phyloP scores from a whole-genome alignment of 805 yeast species.

The Candida golubevii region DNA sequence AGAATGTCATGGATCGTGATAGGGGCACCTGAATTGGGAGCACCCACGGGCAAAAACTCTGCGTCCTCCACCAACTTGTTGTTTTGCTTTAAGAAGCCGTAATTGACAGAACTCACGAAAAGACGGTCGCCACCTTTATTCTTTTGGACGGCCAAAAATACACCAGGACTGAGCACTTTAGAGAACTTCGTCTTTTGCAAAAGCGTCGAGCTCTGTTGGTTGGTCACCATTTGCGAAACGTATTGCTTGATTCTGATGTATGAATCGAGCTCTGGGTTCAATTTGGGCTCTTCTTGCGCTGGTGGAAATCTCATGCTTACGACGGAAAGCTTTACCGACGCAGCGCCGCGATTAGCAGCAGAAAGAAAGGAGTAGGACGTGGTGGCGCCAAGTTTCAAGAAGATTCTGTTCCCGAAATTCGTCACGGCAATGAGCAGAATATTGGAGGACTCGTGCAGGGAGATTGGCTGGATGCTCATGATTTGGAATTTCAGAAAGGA shows the following conservation, averaged over 20 bases:
- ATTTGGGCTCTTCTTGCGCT: slow-evolving; percentile 40
- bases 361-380: slow-evolving; percentile 24
- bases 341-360: slow-evolving; percentile 21
- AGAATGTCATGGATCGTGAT: slow-evolving; percentile 64
- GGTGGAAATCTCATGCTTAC: slow-evolving; percentile 64
- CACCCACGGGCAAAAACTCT: slow-evolving; percentile 48
- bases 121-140: slow-evolving; percentile 44
- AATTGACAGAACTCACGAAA: slow-evolving; percentile 78
- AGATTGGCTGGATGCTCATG: slow-evolving; percentile 57
- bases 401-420: slow-evolving; percentile 76
- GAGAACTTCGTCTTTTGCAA: slow-evolving; percentile 55
- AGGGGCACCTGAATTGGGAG: slow-evolving; percentile 17
- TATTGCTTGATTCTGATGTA: slow-evolving; percentile 40
- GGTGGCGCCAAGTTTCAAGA: slow-evolving; percentile 46
- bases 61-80: slow-evolving; percentile 76
- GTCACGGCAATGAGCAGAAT: slow-evolving; percentile 76
- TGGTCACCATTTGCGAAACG: slow-evolving; percentile 33
- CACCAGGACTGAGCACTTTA: slow-evolving; percentile 77
- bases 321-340: slow-evolving; percentile 31
- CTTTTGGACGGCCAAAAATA: slow-evolving; percentile 64
- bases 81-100: slow-evolving; percentile 73
- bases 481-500: slow-evolving; percentile 48
- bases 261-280: slow-evolving; percentile 39
- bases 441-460: slow-evolving; percentile 60
- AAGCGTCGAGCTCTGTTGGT: slow-evolving; percentile 50